A percentile compares a stretch with the other conserved stretches of the same genome.
Evolutionary conservation across 768 basidiomycete genomes (phyloP).

Genomic region (Auriscalpium microsporum): DNA sequence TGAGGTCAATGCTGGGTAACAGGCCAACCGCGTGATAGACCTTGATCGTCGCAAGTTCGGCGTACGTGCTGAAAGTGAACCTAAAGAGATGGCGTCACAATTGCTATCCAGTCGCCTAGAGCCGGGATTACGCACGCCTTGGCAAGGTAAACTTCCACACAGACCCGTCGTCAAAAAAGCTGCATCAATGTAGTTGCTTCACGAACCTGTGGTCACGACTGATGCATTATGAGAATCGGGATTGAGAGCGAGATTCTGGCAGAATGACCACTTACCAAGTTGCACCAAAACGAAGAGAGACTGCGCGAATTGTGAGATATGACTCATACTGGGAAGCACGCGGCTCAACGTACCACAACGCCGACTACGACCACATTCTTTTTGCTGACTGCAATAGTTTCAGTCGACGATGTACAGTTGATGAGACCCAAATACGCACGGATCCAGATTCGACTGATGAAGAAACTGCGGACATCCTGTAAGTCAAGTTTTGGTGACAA

Average conservation of each 20-base stretch:
- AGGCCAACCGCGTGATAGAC: neutral
- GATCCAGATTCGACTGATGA: conserved; percentile 15
- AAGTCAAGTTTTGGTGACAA: conserved; percentile 36
- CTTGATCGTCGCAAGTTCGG: neutral
- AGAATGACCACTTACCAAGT: conserved; percentile 31
- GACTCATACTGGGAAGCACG: neutral
- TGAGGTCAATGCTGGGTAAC: neutral
- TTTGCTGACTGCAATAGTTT: conserved; percentile 35
- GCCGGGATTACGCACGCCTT: neutral
- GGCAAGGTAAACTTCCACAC: neutral
- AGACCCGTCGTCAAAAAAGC: conserved; percentile 25
- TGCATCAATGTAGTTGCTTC: too few species aligned
- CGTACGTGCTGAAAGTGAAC: neutral
- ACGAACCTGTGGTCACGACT: too few species aligned
- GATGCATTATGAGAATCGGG: too few species aligned
- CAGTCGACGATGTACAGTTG: neutral
- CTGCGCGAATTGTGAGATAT: conserved; percentile 18
- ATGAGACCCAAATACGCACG: conserved; percentile 1
- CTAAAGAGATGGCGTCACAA: neutral
- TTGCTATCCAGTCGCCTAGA: too few species aligned
- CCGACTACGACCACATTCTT: conserved; percentile 34
- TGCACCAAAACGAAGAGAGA: conserved; percentile 37
- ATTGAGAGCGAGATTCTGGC: neutral
- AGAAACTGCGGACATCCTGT: conserved; percentile 7
- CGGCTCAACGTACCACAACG: conserved; percentile 29